Evolutionary conservation across 305 asterid species (phyloP), one percentile per base, ranked within the genome.

Genomic region (Fraxinus albicans): DNA sequence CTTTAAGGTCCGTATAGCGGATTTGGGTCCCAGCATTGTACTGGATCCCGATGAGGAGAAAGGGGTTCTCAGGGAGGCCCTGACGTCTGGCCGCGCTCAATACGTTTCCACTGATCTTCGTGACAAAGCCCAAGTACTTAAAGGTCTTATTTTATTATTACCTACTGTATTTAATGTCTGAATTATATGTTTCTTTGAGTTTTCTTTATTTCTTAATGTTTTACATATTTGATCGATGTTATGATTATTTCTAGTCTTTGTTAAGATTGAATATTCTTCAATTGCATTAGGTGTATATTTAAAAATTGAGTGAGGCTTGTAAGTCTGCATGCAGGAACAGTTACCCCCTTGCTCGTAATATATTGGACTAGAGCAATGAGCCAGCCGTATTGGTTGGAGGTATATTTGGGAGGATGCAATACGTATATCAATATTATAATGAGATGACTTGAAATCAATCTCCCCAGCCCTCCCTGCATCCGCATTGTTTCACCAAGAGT

Each of bases 41-140:
- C 91, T 96, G 34, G 97, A 96, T 73, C 79, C 90, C 1, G 89
- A 93, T 8, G 99, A 94, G 88, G 95, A 92, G 82, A 87, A 84
- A 4, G 73, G 94, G 34, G 63, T 79, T 33, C 95, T 96, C 9
- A 95, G 93, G 21, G 90, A 91, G 80, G 97, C 98, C 42, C 87
- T 94, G 0, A 88, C 80, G 78, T 91, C 97, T 4, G 97, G 97
- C 80, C 90, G 91, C n/a, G 97, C 97, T 63, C 76, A 86, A 0
- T 96, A 94, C 67, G 93, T 94, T 60, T 83, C 93, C 25, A 91
- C 93, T 3, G 99, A 96, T 91, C 99, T 96, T 85, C 95, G 98
- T 21, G 93, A 94, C 85, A 94, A 93, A 91, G 87, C 95, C 77
- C 98, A 91, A 91, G 94, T 92, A 78, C 84, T 93, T 80, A 88